Percentiles rank a stretch among this genome's conserved stretches.
Conservation (phyloP, 75 land plant species). For the Azolla pinnata region DNA sequence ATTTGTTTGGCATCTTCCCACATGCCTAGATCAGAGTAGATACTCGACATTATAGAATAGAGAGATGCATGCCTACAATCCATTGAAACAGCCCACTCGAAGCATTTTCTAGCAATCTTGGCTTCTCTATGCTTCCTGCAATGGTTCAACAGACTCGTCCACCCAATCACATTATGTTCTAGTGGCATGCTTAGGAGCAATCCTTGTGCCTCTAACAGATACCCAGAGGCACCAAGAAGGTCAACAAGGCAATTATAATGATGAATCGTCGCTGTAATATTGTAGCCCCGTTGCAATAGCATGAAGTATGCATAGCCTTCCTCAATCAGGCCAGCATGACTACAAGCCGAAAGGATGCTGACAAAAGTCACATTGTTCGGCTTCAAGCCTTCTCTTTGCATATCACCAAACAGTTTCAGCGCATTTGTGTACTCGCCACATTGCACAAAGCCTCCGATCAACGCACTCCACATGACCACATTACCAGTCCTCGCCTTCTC, state of each 20-base stretch:
- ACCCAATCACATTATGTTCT: conserved; percentile 12
- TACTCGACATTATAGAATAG: conserved; percentile 27
- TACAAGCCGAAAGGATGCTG: conserved; percentile 25
- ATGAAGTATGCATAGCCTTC: conserved; percentile 15
- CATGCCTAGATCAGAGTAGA: conserved; percentile 30
- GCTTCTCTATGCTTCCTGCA: conserved; percentile 29
- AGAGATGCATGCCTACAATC: conserved; percentile 34
- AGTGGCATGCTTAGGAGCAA: conserved; percentile 18
- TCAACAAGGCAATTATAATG: conserved; percentile 31
- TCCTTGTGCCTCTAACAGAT: conserved; percentile 11
- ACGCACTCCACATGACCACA: conserved; percentile 16
- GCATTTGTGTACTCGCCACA: conserved; percentile 14
- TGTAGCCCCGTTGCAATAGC: conserved; percentile 8
- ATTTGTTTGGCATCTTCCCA: conserved; percentile 23
- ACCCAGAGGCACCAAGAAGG: conserved; percentile 20
- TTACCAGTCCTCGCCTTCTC: conserved; percentile 1
- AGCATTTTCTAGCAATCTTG: conserved; percentile 30
- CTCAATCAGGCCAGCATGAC: conserved; percentile 28
- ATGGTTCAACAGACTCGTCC: conserved; percentile 23
- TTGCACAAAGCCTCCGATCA: conserved; percentile 25
- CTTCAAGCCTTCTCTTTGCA: conserved; percentile 12
- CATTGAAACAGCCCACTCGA: conserved; percentile 29
- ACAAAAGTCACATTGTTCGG: conserved; percentile 26
- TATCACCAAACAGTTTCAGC: conserved; percentile 10
- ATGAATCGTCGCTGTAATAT: conserved; percentile 11